Evolutionary conservation across 192 early-diverging fungal genomes (phyloP).

Genomic region (Chytriomyces sp.): DNA sequence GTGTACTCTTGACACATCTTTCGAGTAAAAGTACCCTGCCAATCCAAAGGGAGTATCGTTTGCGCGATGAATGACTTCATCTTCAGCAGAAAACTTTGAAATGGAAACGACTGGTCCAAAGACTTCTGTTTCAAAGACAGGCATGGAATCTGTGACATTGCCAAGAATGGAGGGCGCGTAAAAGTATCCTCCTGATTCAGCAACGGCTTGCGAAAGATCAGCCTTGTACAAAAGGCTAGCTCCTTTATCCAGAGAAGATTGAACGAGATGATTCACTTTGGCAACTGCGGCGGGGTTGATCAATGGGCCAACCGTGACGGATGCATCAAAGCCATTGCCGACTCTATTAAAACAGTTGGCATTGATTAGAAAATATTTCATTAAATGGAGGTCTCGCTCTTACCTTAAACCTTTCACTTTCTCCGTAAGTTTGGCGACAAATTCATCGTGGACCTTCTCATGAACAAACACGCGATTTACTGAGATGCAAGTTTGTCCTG

Average conservation of each 20-base stretch:
- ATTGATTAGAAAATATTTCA: background rate
- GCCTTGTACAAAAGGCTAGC: constrained; percentile 45
- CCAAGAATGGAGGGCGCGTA: constrained; percentile 82
- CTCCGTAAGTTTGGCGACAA: constrained; percentile 55
- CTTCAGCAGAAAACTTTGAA: constrained; percentile 76
- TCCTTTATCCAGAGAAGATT: constrained; percentile 75
- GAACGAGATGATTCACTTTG: constrained; percentile 71
- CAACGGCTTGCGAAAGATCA: background rate
- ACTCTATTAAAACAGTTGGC: constrained; percentile 34
- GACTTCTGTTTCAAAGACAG: constrained; percentile 77
- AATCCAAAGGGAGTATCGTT: constrained; percentile 78
- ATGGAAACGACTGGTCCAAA: constrained; percentile 91
- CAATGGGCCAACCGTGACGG: constrained; percentile 78
- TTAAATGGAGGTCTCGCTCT: background rate
- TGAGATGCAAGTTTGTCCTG: constrained; percentile 55
- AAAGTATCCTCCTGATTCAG: constrained; percentile 67
- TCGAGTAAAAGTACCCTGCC: constrained; percentile 84
- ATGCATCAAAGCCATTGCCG: constrained; percentile 74
- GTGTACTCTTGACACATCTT: constrained; percentile 75
- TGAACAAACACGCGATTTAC: constrained; percentile 56
- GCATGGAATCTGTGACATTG: constrained; percentile 71
- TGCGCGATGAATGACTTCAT: constrained; percentile 71
- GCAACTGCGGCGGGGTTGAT: constrained; percentile 72
- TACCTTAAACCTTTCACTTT: constrained; percentile 59
- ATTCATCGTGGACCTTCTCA: constrained; percentile 41